phyloP scores from a whole-genome alignment of 2,329 filamentous ascomycete species.

The Biscogniauxia sp. region DNA sequence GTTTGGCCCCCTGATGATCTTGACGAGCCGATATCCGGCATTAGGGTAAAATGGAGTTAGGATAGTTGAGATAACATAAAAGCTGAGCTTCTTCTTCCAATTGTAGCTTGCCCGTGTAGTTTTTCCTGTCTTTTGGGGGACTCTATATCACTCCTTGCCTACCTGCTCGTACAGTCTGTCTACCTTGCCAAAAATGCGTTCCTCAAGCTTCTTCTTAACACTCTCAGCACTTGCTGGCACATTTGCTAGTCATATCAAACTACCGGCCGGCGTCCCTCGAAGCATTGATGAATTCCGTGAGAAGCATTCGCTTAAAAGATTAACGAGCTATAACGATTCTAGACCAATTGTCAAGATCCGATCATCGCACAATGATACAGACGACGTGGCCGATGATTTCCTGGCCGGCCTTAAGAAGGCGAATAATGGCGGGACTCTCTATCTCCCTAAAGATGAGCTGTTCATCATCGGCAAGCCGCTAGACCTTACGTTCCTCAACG shows the following conservation, averaged over 20 bases:
- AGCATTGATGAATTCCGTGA: slow-evolving; percentile 37
- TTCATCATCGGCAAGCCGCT: slow-evolving; percentile 59
- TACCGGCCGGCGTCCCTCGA: slow-evolving; percentile 34
- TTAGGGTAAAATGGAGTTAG: background rate
- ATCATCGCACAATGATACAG: slow-evolving; percentile 49
- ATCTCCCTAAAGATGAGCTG: slow-evolving; percentile 50
- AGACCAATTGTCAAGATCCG: slow-evolving; percentile 46
- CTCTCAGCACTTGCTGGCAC: slow-evolving; percentile 25
- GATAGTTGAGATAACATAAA: slow-evolving; percentile 1
- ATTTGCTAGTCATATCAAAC: slow-evolving; percentile 21
- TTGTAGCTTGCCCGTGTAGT: background rate
- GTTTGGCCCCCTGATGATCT: slow-evolving; percentile 9
- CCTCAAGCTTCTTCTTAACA: slow-evolving; percentile 19
- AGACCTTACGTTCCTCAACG: slow-evolving; percentile 55
- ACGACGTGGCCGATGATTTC: slow-evolving; percentile 57
- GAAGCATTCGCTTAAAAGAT: slow-evolving; percentile 36
- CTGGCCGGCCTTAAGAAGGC: slow-evolving; percentile 51
- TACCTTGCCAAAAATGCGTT: slow-evolving; percentile 21
- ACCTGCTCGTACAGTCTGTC: background rate
- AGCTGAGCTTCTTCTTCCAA: slow-evolving; percentile 10
- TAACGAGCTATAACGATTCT: slow-evolving; percentile 9
- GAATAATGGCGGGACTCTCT: slow-evolving; percentile 57
- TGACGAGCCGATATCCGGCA: background rate
- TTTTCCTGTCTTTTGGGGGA: background rate
- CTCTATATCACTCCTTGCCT: background rate